phyloP scores from a whole-genome alignment of 2,329 filamentous ascomycete genomes.

The Arthroderma sp. region DNA sequence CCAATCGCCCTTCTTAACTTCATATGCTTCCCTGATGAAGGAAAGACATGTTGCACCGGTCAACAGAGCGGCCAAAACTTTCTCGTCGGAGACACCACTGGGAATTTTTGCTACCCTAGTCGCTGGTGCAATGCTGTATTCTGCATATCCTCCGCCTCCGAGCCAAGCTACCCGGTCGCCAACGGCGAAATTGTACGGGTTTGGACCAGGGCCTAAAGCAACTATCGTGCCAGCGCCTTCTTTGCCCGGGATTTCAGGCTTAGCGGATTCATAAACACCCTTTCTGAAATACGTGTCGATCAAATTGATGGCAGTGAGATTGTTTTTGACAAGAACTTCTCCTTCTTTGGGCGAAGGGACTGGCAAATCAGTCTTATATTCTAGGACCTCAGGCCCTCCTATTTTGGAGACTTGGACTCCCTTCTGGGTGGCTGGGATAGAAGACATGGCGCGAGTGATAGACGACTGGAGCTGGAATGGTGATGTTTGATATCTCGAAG shows the following conservation, averaged over 20 bases:
- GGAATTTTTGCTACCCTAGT: slow-evolving; percentile 52
- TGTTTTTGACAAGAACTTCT: slow-evolving; percentile 69
- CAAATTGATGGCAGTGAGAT: slow-evolving; percentile 70
- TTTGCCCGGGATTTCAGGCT: slow-evolving; percentile 66
- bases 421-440: slow-evolving; percentile 56
- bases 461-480: background rate
- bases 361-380: slow-evolving; percentile 58
- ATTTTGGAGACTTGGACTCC: slow-evolving; percentile 60
- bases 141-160: slow-evolving; percentile 43
- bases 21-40: slow-evolving; percentile 59
- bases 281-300: slow-evolving; percentile 88
- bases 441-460: slow-evolving; percentile 15
- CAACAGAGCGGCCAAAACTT: slow-evolving; percentile 57
- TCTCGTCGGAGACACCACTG: slow-evolving; percentile 45
- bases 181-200: slow-evolving; percentile 44
- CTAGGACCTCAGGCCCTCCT: slow-evolving; percentile 58
- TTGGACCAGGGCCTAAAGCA: slow-evolving; percentile 42
- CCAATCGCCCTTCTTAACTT: slow-evolving; percentile 65
- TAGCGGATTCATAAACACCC: slow-evolving; percentile 61
- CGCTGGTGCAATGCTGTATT: slow-evolving; percentile 44
- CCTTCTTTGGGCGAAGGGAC: slow-evolving; percentile 57
- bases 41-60: slow-evolving; percentile 77
- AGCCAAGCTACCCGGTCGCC: slow-evolving; percentile 66
- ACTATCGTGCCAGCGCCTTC: slow-evolving; percentile 65
- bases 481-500: background rate